Percentiles rank a stretch among this genome's conserved stretches.
Evolutionary conservation across 2,329 filamentous ascomycete species (phyloP).

Genomic region (Sphaerulina populicola): DNA sequence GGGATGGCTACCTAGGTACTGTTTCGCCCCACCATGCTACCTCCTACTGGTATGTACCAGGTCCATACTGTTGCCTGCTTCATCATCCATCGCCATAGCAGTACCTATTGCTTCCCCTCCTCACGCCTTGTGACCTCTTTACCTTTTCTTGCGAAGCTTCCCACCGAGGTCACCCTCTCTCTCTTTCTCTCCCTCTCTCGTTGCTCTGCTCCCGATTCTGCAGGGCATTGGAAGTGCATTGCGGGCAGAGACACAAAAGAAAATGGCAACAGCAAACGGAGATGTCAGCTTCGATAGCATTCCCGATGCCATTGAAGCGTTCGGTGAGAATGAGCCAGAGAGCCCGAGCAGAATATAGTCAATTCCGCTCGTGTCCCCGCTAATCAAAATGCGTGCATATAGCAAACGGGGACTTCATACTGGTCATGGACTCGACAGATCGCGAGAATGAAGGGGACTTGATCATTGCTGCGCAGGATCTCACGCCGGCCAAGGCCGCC

Average conservation of each 20-base stretch:
- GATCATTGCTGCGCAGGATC: conserved; percentile 78
- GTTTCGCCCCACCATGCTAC: not conserved
- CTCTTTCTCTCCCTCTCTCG: not conserved
- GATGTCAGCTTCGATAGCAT: conserved; percentile 39
- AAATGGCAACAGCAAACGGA: conserved; percentile 27
- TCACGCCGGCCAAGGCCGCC: conserved; percentile 85
- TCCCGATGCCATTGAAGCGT: conserved; percentile 40
- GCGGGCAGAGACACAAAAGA: not conserved
- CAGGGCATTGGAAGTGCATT: not conserved
- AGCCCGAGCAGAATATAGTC: not conserved
- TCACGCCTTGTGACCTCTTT: not conserved
- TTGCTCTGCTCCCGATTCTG: not conserved
- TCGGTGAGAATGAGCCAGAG: conserved; percentile 29
- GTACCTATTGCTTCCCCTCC: not conserved
- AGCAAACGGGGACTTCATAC: conserved; percentile 70
- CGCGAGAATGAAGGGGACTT: conserved; percentile 98
- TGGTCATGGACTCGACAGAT: conserved; percentile 83
- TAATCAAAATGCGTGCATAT: not conserved
- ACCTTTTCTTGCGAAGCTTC: conserved; percentile 3
- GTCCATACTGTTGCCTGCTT: no score
- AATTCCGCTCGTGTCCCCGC: not conserved
- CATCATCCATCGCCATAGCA: not conserved
- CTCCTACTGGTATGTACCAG: no score
- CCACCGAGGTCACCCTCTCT: conserved; percentile 2
- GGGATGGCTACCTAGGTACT: not conserved